Evolutionary conservation across 1,284 basidiomycete genomes (phyloP), one percentile per base, ranked within the genome.

Genomic region (Moesziomyces globuligerus): DNA sequence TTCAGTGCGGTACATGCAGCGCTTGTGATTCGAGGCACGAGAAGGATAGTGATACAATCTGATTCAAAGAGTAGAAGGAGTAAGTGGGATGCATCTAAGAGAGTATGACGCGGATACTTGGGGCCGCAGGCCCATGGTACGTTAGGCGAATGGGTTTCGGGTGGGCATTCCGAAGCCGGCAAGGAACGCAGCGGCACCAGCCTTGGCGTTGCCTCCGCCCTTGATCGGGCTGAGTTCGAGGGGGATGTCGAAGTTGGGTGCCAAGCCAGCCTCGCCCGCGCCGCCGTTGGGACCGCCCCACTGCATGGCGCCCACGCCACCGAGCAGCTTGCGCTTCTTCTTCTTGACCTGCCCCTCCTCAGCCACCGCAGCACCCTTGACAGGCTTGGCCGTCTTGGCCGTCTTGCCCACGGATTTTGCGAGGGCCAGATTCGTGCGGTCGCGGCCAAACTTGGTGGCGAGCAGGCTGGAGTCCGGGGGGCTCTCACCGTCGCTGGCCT

Each of bases 241-340:
- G 17, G 67, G 67, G 39, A 70, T 62, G 38, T 70, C 67, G 44
- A 64, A 70, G 48, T 64, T 64, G 4, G 67, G 67, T n/a, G 59
- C 67, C 47, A 70, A 24, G 13, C 55, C 56, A 4, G 43, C 52
- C n/a, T 67, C 64, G 15, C n/a, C 29, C 7, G 23, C 51, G 15
- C 24, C 46, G 23, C 20, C 44, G 7, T 13, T 38, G 7, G 38
- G 37, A 23, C 23, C 48, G 40, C 56, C 53, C 64, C 64, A 67
- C 40, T 59, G 64, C 64, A 67, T 51, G 1, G 55, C 50, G 17
- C 47, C 48, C 1, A 18, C 36, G 15, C 43, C 65, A 8, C 59
- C 59, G 11, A 70, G 36, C 44, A 70, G 37, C 47, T 70, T 70
- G 32, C 67, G 55, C 32, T 70, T 69, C 48, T 69, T 70, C 52